A percentile compares a stretch with the other conserved stretches of the same genome.
These are phyloP conservation scores for Fusarium succisae DNA, from an alignment of 2,329 filamentous ascomycete species.

Conservation along the genomic window DNA sequence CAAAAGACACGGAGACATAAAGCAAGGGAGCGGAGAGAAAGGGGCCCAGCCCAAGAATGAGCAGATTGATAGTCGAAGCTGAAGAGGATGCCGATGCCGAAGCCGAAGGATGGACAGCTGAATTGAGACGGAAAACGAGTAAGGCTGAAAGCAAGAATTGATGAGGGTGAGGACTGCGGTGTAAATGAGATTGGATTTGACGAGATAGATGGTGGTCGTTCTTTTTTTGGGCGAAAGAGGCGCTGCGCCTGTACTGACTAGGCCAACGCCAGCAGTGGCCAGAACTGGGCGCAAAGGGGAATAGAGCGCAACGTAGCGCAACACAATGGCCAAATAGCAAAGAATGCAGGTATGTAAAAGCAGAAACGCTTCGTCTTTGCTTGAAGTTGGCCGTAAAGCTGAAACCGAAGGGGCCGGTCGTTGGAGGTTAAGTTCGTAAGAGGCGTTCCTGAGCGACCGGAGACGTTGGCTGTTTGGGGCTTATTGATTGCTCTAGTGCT, in stretches of 20 bases:
- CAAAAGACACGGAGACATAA: conserved; percentile 21
- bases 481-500: neutral
- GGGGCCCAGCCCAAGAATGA: conserved; percentile 37
- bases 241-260: conserved; percentile 23
- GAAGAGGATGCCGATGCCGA: neutral
- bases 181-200: conserved; percentile 27
- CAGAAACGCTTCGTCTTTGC: neutral
- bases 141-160: conserved; percentile 10
- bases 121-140: conserved; percentile 4
- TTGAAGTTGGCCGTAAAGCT: conserved; percentile 14
- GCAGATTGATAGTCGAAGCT: conserved; percentile 23
- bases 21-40: conserved; percentile 26
- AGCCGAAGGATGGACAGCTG: neutral
- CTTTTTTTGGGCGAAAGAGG: conserved; percentile 17
- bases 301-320: conserved; percentile 9
- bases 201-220: conserved; percentile 1
- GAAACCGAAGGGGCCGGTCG: conserved; percentile 21
- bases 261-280: conserved; percentile 35
- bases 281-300: conserved; percentile 26
- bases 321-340: conserved; percentile 7
- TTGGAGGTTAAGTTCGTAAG: conserved; percentile 25
- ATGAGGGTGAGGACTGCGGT: conserved; percentile 18
- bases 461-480: conserved; percentile 26
- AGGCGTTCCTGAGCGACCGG: conserved; percentile 26
- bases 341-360: neutral